phyloP scores from a whole-genome alignment of 2,329 filamentous ascomycete genomes.

The Chaetomiaceae sp. region DNA sequence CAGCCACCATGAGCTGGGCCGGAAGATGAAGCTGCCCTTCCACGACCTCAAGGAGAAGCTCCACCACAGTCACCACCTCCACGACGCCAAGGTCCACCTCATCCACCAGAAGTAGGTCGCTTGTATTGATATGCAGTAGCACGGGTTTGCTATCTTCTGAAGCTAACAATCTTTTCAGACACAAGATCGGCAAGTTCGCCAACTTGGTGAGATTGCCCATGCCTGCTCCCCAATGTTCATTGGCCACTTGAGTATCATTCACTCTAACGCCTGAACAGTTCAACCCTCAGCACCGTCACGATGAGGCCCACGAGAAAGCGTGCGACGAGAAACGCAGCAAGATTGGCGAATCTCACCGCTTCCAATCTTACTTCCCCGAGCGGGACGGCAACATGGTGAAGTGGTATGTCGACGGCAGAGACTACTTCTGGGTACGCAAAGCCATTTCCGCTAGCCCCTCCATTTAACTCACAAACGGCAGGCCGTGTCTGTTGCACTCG shows the following conservation, averaged over 20 bases:
- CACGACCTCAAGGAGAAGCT: conserved; percentile 47
- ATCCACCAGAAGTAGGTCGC: conserved; percentile 50
- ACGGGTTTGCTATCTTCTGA: no score
- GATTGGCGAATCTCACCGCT: conserved; percentile 70
- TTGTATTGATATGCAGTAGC: no score
- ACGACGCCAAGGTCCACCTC: conserved; percentile 51
- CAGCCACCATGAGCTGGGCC: conserved; percentile 30
- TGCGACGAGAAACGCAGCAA: conserved; percentile 74
- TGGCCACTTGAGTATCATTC: background rate
- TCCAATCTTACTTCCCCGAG: conserved; percentile 85
- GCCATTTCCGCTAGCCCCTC: no score
- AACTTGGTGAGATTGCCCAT: conserved; percentile 46
- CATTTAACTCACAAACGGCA: conserved; percentile 2
- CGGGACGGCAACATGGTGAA: conserved; percentile 81
- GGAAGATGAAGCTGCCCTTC: conserved; percentile 46
- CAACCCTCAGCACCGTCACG: conserved; percentile 85
- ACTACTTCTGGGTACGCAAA: conserved; percentile 70
- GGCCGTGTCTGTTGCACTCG: conserved; percentile 82
- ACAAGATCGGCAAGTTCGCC: conserved; percentile 56
- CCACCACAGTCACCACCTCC: conserved; percentile 42
- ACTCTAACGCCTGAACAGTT: conserved; percentile 45
- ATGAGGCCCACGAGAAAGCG: conserved; percentile 81
- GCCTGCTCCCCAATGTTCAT: background rate
- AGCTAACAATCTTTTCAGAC: conserved; percentile 27
- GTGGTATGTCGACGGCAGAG: conserved; percentile 93